phyloP scores from a whole-genome alignment of 345 rosid species.

The Populus davidiana region DNA sequence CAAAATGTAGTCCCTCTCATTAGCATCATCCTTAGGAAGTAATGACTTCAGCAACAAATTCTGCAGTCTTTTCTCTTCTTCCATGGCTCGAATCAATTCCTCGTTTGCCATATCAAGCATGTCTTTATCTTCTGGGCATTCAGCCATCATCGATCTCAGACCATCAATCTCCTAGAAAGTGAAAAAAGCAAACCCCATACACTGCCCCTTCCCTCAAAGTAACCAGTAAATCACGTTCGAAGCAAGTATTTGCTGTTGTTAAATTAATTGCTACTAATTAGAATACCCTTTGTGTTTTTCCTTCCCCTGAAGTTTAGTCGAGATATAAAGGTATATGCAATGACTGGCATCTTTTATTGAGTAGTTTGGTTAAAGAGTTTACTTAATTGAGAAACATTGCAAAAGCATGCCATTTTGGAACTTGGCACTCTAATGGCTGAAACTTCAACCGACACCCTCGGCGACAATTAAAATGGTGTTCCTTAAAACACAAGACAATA shows the following conservation, averaged over 20 bases:
- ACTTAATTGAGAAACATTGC: background rate
- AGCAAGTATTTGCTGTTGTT: background rate
- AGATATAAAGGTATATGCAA: background rate
- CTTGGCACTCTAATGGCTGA: background rate
- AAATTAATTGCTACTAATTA: background rate
- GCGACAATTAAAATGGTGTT: background rate
- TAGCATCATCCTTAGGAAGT: constrained; percentile 99
- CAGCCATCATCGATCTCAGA: constrained; percentile 62
- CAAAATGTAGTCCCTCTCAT: constrained; percentile 87
- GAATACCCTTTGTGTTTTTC: background rate
- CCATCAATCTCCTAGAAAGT: constrained; percentile 65
- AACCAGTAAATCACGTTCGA: background rate
- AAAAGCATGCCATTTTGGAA: background rate
- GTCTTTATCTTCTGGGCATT: constrained; percentile 64
- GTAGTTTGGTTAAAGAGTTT: background rate
- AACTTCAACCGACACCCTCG: background rate
- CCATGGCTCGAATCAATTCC: constrained; percentile 55
- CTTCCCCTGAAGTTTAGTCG: background rate
- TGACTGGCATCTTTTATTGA: background rate
- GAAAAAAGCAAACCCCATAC: constrained; percentile 6
- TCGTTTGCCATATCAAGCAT: constrained; percentile 72
- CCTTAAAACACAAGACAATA: background rate
- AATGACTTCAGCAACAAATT: constrained; percentile 66
- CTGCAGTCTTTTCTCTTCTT: constrained; percentile 72
- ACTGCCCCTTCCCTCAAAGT: background rate